Conservation (phyloP, 768 basidiomycete species). For the Lepiota brunneoincarnata region DNA sequence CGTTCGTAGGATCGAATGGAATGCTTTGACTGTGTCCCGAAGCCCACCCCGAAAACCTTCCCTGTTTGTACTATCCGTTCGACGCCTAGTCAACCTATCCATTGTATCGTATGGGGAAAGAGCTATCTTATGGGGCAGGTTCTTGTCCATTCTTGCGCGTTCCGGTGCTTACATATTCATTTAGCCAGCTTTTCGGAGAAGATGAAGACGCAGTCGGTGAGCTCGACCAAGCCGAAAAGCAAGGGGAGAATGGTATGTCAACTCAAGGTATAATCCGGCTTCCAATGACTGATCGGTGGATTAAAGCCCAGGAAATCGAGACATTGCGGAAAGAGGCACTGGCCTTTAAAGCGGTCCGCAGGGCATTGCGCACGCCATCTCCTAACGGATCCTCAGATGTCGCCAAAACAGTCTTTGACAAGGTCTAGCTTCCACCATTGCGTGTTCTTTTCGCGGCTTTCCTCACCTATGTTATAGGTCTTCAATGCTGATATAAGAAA, state of each 20-base stretch:
- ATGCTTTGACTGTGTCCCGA: slow-evolving; percentile 95
- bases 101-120: slow-evolving; percentile 99
- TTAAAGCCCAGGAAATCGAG: slow-evolving; percentile 83
- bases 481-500: slow-evolving; percentile 87
- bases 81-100: slow-evolving; percentile 95
- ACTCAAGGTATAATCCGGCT: neutral
- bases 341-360: slow-evolving; percentile 82
- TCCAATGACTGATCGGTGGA: neutral
- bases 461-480: slow-evolving; percentile 48
- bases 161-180: slow-evolving; percentile 7
- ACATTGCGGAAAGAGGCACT: slow-evolving; percentile 85
- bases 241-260: slow-evolving; percentile 85
- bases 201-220: slow-evolving; percentile 82
- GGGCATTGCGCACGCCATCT: slow-evolving; percentile 34
- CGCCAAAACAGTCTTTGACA: slow-evolving; percentile 76
- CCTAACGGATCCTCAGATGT: slow-evolving; percentile 37
- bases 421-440: slow-evolving; percentile 44
- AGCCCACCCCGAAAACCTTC: slow-evolving; percentile 90
- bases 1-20: slow-evolving; percentile 72
- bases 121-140: slow-evolving; percentile 90
- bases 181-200: slow-evolving; percentile 91
- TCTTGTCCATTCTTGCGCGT: neutral
- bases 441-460: neutral
- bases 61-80: slow-evolving; percentile 98
- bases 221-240: slow-evolving; percentile 87